Evolutionary conservation across 768 basidiomycete species (phyloP).

Genomic region (Pleurotus cornucopiae): DNA sequence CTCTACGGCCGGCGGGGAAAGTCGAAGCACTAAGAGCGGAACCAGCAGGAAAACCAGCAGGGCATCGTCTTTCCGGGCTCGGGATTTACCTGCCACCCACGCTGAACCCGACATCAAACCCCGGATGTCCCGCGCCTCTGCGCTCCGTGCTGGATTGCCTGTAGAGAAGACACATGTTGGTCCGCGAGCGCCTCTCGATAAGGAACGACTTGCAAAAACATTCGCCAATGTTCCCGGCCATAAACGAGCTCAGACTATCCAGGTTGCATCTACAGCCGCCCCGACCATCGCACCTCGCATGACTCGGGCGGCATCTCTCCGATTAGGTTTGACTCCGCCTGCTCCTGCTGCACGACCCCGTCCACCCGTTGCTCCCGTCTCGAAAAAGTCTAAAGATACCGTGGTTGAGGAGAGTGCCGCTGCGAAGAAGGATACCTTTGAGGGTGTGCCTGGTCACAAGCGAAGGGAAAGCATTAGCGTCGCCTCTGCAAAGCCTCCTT

Average conservation of each 20-base stretch:
- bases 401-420: slow-evolving; percentile 23
- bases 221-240: slow-evolving; percentile 83
- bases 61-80: slow-evolving; percentile 51
- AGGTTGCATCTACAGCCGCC: slow-evolving; percentile 71
- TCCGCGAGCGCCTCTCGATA: slow-evolving; percentile 52
- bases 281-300: slow-evolving; percentile 70
- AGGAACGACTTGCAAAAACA: slow-evolving; percentile 57
- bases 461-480: slow-evolving; percentile 72
- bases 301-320: slow-evolving; percentile 70
- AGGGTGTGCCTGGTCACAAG: slow-evolving; percentile 84
- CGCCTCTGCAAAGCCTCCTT: slow-evolving; percentile 60
- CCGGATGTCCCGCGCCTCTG: slow-evolving; percentile 71
- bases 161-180: slow-evolving; percentile 37
- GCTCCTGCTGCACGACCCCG: slow-evolving; percentile 37
- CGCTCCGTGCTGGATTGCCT: slow-evolving; percentile 60
- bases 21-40: slow-evolving; percentile 25
- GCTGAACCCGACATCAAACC: slow-evolving; percentile 67
- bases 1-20: slow-evolving; percentile 38
- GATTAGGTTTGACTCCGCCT: slow-evolving; percentile 47
- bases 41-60: slow-evolving; percentile 34
- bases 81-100: slow-evolving; percentile 60
- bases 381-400: slow-evolving; percentile 29
- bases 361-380: slow-evolving; percentile 30
- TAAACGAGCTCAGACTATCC: slow-evolving; percentile 63
- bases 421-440: slow-evolving; percentile 50